Conservation (phyloP, 805 yeast genomes). For the Sugiyamaella floridensis region DNA sequence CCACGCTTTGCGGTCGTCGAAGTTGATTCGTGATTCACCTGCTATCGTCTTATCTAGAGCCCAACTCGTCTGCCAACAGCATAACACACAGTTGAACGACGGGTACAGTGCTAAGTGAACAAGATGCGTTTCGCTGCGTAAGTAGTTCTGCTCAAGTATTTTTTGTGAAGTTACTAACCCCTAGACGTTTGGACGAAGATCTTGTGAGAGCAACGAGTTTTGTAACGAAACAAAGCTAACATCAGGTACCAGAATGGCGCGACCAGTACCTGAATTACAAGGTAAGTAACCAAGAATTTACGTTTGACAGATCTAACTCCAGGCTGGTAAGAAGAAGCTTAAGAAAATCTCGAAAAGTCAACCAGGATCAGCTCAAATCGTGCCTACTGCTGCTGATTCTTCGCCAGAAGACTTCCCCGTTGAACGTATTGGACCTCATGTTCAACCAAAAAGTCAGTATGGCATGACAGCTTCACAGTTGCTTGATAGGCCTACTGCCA, state of each 20-base stretch:
- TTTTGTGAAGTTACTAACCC: neutral
- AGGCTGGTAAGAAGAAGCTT: constrained; percentile 47
- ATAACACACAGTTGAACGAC: neutral
- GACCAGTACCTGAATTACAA: constrained; percentile 37
- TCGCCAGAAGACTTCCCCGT: neutral
- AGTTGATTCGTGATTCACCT: neutral
- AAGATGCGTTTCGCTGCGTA: constrained; percentile 6
- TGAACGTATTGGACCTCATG: neutral
- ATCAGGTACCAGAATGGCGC: constrained; percentile 40
- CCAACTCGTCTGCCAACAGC: no score
- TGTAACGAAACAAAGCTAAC: neutral
- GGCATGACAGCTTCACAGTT: neutral
- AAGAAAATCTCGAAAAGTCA: constrained; percentile 31
- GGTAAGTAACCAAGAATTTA: constrained; percentile 15
- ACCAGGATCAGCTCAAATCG: constrained; percentile 2
- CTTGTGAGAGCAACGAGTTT: constrained; percentile 16
- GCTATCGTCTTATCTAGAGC: no score
- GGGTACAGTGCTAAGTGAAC: neutral
- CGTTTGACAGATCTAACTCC: neutral
- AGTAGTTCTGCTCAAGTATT: neutral
- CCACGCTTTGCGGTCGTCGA: neutral
- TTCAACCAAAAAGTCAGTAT: neutral
- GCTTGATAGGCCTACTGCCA: neutral
- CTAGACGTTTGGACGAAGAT: constrained; percentile 27
- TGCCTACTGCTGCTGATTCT: neutral